A percentile compares a stretch with the other conserved stretches of the same genome.
phyloP scores from a whole-genome alignment of 2,329 filamentous ascomycete genomes.

The Pestalotiopsis sp. region DNA sequence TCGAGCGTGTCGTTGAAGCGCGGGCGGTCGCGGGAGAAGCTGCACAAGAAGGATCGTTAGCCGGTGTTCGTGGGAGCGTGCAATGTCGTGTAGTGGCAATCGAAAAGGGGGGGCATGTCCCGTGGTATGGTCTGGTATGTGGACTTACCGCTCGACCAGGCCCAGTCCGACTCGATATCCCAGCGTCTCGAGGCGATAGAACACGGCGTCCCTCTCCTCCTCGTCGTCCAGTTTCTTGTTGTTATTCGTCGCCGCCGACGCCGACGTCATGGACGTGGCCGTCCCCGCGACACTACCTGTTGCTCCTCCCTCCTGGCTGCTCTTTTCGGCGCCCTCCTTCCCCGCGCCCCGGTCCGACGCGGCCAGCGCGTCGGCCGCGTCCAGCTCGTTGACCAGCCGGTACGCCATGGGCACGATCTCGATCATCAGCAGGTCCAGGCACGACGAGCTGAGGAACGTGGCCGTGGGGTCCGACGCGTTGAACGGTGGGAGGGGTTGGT shows the following conservation, averaged over 20 bases:
- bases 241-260: slow-evolving; percentile 18
- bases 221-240: slow-evolving; percentile 66
- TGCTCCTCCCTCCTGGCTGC: not conserved
- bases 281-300: slow-evolving; percentile 10
- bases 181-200: slow-evolving; percentile 78
- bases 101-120: not conserved
- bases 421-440: slow-evolving; percentile 92
- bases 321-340: slow-evolving; percentile 19
- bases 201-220: slow-evolving; percentile 81
- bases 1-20: slow-evolving; percentile 92
- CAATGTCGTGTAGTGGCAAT: not conserved
- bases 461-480: slow-evolving; percentile 74
- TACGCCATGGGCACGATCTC: slow-evolving; percentile 95
- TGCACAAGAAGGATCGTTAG: slow-evolving; percentile 35
- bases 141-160: slow-evolving; percentile 78
- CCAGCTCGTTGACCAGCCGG: slow-evolving; percentile 76
- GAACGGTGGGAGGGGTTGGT: slow-evolving; percentile 68
- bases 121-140: slow-evolving; percentile 10
- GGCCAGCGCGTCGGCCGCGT: slow-evolving; percentile 33
- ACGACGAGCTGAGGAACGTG: slow-evolving; percentile 79
- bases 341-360: slow-evolving; percentile 15
- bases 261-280: slow-evolving; percentile 14
- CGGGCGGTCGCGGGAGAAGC: slow-evolving; percentile 81
- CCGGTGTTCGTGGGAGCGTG: not conserved
- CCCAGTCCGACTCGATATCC: slow-evolving; percentile 94